Conservation (phyloP, 345 rosid genomes). For the Viola odorata region DNA sequence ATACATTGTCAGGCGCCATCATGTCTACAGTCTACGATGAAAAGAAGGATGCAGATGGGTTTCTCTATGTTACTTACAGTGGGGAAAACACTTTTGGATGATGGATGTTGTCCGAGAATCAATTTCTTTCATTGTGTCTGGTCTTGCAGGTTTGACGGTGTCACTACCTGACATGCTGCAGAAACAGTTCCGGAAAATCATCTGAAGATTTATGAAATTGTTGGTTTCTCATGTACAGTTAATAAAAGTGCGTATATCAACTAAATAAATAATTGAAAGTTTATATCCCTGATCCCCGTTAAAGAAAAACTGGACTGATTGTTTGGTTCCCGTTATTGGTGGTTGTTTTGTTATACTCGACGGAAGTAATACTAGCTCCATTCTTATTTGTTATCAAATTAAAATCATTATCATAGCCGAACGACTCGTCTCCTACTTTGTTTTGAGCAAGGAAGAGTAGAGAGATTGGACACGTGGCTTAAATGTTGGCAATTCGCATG, state of each 20-base stretch:
- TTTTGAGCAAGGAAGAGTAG: no score
- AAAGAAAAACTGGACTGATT: no score
- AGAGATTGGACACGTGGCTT: no score
- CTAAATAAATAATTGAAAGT: constrained; percentile 1
- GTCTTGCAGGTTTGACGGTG: no score
- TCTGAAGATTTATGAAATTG: neutral
- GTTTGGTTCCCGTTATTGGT: no score
- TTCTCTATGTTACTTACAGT: constrained; percentile 76
- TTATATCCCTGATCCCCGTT: neutral
- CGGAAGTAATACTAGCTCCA: no score
- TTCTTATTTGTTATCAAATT: no score
- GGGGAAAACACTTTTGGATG: constrained; percentile 82
- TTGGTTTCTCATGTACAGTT: constrained; percentile 12
- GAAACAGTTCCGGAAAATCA: neutral
- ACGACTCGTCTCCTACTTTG: no score
- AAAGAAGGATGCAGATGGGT: constrained; percentile 78
- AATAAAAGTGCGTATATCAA: constrained; percentile 8
- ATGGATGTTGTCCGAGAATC: constrained; percentile 2
- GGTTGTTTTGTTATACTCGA: no score
- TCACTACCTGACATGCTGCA: no score
- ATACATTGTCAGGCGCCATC: constrained; percentile 43
- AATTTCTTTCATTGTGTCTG: neutral
- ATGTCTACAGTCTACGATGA: constrained; percentile 77
- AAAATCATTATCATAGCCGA: no score
- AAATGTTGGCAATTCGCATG: no score